Evolutionary conservation across 306 rosid species (phyloP).

Genomic region (Mimosa bimucronata): DNA sequence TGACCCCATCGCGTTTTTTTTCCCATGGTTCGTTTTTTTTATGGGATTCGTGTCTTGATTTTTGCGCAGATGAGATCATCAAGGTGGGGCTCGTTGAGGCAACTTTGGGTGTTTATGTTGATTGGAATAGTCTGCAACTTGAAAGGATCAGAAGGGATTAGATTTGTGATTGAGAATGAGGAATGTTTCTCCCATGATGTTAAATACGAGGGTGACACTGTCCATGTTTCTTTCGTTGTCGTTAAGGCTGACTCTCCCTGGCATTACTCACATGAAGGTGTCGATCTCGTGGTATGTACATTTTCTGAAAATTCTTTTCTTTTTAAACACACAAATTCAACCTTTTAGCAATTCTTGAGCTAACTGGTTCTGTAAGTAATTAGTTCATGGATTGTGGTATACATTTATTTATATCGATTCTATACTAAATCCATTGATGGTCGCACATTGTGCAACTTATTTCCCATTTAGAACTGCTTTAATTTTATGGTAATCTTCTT

Average conservation of each 20-base stretch:
- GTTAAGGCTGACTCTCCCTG: slow-evolving; percentile 79
- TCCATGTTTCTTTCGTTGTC: slow-evolving; percentile 87
- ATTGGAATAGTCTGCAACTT: slow-evolving; percentile 42
- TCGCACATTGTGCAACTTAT: background rate
- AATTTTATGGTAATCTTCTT: background rate
- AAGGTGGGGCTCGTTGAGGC: slow-evolving; percentile 35
- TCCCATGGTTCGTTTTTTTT: background rate
- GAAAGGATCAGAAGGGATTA: slow-evolving; percentile 59
- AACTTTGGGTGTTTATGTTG: slow-evolving; percentile 43
- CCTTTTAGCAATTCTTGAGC: background rate
- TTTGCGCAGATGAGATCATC: slow-evolving; percentile 45
- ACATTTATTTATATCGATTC: background rate
- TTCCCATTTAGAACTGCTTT: background rate
- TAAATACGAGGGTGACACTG: slow-evolving; percentile 80
- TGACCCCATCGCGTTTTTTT: background rate
- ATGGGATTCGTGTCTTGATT: background rate
- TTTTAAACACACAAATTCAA: background rate
- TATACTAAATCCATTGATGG: background rate
- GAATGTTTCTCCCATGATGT: slow-evolving; percentile 88
- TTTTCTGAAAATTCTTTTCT: background rate
- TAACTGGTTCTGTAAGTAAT: background rate
- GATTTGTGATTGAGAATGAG: slow-evolving; percentile 82
- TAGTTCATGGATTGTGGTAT: background rate
- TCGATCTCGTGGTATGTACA: slow-evolving; percentile 81
- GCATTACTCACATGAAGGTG: slow-evolving; percentile 69